A percentile compares a stretch with the other conserved stretches of the same genome.
Conservation (phyloP, 148 eudicot species). For the Amaranthus palmeri region DNA sequence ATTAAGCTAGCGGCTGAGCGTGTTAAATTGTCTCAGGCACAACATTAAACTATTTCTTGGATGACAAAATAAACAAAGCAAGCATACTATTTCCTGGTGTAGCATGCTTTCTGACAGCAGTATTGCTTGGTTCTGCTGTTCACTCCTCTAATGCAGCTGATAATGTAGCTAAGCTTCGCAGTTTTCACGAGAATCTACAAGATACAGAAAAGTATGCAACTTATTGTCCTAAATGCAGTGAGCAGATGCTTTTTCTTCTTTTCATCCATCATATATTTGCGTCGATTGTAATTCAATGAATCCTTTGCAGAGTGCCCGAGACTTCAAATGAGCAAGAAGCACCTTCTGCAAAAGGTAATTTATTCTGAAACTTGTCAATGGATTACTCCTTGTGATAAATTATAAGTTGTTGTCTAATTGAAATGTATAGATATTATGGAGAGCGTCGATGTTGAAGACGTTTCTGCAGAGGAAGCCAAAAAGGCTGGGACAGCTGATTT, state of each 20-base stretch:
- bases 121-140: conserved; percentile 61
- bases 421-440: conserved; percentile 24
- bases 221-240: conserved; percentile 15
- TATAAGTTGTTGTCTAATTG: not conserved
- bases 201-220: conserved; percentile 29
- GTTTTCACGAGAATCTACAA: conserved; percentile 34
- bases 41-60: conserved; percentile 76
- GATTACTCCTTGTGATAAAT: not conserved
- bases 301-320: conserved; percentile 31
- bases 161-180: conserved; percentile 53
- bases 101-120: conserved; percentile 81
- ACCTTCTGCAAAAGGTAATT: conserved; percentile 26
- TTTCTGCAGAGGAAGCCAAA: conserved; percentile 21
- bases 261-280: conserved; percentile 15
- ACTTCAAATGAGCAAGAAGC: conserved; percentile 13
- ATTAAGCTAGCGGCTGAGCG: not conserved
- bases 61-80: conserved; percentile 80
- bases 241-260: conserved; percentile 17
- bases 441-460: conserved; percentile 27
- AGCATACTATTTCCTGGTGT: conserved; percentile 82
- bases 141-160: conserved; percentile 72
- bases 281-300: conserved; percentile 17
- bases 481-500: conserved; percentile 49
- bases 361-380: not conserved
- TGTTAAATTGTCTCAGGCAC: conserved; percentile 47